Conservation (phyloP, 345 rosid genomes). For the Camelina neglecta region DNA sequence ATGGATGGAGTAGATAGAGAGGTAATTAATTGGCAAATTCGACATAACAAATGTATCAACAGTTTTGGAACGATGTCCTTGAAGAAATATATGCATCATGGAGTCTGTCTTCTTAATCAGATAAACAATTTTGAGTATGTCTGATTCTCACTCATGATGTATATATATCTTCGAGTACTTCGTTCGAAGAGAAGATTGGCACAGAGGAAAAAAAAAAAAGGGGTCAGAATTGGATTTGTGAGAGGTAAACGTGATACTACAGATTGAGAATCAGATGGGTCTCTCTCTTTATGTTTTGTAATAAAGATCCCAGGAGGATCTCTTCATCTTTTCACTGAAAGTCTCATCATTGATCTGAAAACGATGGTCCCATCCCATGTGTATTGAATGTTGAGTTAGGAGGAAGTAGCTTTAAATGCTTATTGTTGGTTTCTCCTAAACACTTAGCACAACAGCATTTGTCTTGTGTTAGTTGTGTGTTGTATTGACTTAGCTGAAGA, state of each 20-base stretch:
- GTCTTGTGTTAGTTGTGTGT: constrained; percentile 2
- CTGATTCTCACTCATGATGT: not conserved
- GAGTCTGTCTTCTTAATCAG: not conserved
- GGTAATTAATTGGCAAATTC: not conserved
- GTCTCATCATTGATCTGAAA: constrained; percentile 27
- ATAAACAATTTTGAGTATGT: not conserved
- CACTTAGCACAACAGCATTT: not conserved
- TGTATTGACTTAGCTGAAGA: not conserved
- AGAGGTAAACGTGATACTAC: not conserved
- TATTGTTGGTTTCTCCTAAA: constrained; percentile 4
- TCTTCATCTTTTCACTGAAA: not conserved
- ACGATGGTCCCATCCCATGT: constrained; percentile 15
- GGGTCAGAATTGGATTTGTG: not conserved
- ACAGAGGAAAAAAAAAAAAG: not conserved
- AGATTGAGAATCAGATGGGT: not conserved
- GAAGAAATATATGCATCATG: not conserved
- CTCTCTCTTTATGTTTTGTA: constrained; percentile 2
- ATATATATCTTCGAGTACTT: not conserved
- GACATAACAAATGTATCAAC: not conserved
- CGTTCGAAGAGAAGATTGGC: not conserved
- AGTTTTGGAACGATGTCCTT: not conserved
- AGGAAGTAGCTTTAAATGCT: constrained; percentile 25
- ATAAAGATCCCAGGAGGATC: not conserved
- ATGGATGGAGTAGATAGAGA: not conserved
- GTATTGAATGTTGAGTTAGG: constrained; percentile 4